These are phyloP conservation scores for Camelina sativa DNA, from an alignment of 345 rosid genomes.

Conservation along the genomic window DNA sequence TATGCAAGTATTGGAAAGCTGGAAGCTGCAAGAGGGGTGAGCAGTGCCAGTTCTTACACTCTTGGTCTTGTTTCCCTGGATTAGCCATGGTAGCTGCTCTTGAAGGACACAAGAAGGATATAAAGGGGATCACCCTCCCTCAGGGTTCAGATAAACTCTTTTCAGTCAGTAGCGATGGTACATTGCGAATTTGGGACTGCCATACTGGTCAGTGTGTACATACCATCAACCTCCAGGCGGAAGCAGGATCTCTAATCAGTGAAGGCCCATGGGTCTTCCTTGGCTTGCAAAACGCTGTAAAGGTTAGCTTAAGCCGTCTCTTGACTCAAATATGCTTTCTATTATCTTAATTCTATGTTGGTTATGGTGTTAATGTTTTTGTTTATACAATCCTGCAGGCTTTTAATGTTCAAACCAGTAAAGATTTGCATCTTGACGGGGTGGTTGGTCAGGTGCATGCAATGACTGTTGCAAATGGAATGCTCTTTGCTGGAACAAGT, in stretches of 20 bases:
- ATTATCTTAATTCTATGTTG: background rate
- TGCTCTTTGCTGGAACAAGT: constrained; percentile 68
- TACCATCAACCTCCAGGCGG: constrained; percentile 46
- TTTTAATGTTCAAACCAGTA: constrained; percentile 49
- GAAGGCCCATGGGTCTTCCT: constrained; percentile 72
- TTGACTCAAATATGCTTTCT: background rate
- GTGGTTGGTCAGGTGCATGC: constrained; percentile 56
- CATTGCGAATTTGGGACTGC: constrained; percentile 58
- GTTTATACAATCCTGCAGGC: constrained; percentile 48
- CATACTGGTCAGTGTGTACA: constrained; percentile 52
- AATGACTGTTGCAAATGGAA: constrained; percentile 46
- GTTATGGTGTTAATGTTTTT: constrained; percentile 3
- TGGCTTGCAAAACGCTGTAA: constrained; percentile 59
- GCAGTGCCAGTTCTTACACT: constrained; percentile 42
- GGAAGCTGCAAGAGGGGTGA: constrained; percentile 46
- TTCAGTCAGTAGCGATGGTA: constrained; percentile 60
- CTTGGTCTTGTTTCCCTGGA: constrained; percentile 42
- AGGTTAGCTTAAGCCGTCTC: constrained; percentile 44
- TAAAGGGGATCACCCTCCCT: constrained; percentile 61
- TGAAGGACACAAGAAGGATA: constrained; percentile 46
- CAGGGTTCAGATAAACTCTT: constrained; percentile 60
- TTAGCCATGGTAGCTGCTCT: constrained; percentile 38
- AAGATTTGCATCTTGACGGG: constrained; percentile 47
- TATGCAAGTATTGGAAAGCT: constrained; percentile 42
- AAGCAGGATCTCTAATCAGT: constrained; percentile 55